Evolutionary conservation across 2,329 filamentous ascomycete genomes (phyloP).

Genomic region (Nigrograna mackinnonii): DNA sequence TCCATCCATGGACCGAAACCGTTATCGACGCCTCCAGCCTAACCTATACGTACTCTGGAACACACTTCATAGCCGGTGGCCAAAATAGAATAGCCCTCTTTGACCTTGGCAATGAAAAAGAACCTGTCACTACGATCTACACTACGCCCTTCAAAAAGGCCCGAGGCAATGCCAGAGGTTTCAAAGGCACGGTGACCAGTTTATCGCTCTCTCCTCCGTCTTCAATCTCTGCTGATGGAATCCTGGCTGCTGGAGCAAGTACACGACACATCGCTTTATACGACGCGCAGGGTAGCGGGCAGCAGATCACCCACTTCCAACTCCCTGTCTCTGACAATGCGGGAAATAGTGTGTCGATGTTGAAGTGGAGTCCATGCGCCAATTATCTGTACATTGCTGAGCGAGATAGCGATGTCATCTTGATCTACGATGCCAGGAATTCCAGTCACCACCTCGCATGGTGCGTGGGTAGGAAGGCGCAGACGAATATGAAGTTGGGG

Average conservation of each 20-base stretch:
- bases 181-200: constrained; percentile 60
- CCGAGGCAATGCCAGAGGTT: constrained; percentile 38
- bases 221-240: constrained; percentile 42
- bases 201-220: constrained; percentile 44
- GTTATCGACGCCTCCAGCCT: constrained; percentile 60
- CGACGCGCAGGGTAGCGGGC: constrained; percentile 52
- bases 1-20: constrained; percentile 59
- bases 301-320: constrained; percentile 56
- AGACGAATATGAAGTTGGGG: constrained; percentile 60
- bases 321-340: constrained; percentile 26
- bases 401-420: constrained; percentile 57
- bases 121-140: constrained; percentile 44
- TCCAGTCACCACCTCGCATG: constrained; percentile 55
- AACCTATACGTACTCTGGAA: constrained; percentile 53
- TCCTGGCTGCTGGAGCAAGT: constrained; percentile 61
- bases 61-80: constrained; percentile 61
- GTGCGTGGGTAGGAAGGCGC: constrained; percentile 46
- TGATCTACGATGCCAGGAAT: constrained; percentile 64
- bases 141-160: constrained; percentile 50
- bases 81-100: constrained; percentile 59
- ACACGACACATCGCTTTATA: constrained; percentile 61
- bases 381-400: constrained; percentile 63
- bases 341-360: constrained; percentile 49
- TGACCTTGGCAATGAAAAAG: constrained; percentile 53
- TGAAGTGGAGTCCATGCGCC: constrained; percentile 62